Conservation (phyloP, 1,284 basidiomycete genomes). For the Tranzscheliella williamsii region DNA sequence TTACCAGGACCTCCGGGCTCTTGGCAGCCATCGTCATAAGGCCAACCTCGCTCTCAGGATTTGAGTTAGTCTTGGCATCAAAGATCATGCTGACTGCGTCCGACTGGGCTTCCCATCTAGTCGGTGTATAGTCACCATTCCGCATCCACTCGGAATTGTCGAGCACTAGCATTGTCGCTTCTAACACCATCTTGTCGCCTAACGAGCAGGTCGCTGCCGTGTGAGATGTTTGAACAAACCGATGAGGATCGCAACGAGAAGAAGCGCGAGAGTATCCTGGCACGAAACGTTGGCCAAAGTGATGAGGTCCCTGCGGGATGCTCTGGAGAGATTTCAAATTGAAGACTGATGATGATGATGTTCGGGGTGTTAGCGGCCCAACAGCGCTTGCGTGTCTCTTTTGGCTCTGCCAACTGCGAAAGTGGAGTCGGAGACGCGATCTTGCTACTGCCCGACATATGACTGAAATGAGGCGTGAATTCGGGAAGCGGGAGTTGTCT, state of each 20-base stretch:
- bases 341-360: too few species aligned
- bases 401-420: neutral
- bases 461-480: neutral
- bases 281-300: too few species aligned
- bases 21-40: conserved; percentile 90
- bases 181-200: conserved; percentile 55
- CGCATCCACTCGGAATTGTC: conserved; percentile 63
- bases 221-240: too few species aligned
- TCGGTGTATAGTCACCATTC: conserved; percentile 88
- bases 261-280: too few species aligned
- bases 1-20: conserved; percentile 85
- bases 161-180: conserved; percentile 61
- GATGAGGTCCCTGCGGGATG: too few species aligned
- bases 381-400: conserved; percentile 1
- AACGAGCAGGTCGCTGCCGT: too few species aligned
- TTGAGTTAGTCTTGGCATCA: conserved; percentile 83
- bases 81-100: conserved; percentile 91
- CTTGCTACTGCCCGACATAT: too few species aligned
- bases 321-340: too few species aligned
- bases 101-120: conserved; percentile 81
- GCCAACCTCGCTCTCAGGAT: conserved; percentile 96
- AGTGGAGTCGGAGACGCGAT: neutral
- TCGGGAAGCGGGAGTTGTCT: neutral
- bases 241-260: too few species aligned
- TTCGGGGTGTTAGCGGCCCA: too few species aligned